Conservation (phyloP, 2,329 filamentous ascomycete genomes). For the Clarireedia hainanense region DNA sequence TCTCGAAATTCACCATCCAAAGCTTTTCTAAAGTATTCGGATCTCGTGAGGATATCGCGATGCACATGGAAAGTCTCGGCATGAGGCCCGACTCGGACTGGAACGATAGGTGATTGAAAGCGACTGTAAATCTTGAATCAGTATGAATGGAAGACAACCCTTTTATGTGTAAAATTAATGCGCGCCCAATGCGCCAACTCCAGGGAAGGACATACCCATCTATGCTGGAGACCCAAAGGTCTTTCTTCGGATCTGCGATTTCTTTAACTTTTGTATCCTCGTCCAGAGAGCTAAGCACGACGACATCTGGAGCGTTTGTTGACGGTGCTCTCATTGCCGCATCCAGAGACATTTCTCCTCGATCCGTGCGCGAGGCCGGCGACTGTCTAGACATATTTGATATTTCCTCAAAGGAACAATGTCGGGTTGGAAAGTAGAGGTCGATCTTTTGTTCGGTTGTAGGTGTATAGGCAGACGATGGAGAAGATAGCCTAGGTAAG, state of each 20-base stretch:
- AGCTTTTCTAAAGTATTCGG: constrained; percentile 42
- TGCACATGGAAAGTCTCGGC: constrained; percentile 42
- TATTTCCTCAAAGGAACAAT: background rate
- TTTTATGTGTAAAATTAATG: too few relatives aligned
- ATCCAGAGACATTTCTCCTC: constrained; percentile 26
- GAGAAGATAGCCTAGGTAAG: background rate
- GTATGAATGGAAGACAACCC: background rate
- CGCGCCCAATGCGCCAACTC: background rate
- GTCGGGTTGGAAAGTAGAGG: too few relatives aligned
- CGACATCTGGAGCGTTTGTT: constrained; percentile 31
- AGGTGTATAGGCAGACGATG: too few relatives aligned
- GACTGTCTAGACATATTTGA: background rate
- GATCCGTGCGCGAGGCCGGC: background rate
- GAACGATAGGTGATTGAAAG: constrained; percentile 39
- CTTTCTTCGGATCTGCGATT: constrained; percentile 34
- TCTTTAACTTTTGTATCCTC: constrained; percentile 29
- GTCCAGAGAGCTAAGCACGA: constrained; percentile 32
- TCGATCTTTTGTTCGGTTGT: too few relatives aligned
- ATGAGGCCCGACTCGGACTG: constrained; percentile 38
- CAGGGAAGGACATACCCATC: constrained; percentile 36
- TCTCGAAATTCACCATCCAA: constrained; percentile 41
- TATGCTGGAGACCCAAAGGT: constrained; percentile 42
- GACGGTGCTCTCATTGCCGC: constrained; percentile 37
- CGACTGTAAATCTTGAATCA: constrained; percentile 27
- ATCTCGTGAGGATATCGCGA: constrained; percentile 37